Conservation (phyloP, 768 basidiomycete genomes). For the Macrolepiota fuliginosa region DNA sequence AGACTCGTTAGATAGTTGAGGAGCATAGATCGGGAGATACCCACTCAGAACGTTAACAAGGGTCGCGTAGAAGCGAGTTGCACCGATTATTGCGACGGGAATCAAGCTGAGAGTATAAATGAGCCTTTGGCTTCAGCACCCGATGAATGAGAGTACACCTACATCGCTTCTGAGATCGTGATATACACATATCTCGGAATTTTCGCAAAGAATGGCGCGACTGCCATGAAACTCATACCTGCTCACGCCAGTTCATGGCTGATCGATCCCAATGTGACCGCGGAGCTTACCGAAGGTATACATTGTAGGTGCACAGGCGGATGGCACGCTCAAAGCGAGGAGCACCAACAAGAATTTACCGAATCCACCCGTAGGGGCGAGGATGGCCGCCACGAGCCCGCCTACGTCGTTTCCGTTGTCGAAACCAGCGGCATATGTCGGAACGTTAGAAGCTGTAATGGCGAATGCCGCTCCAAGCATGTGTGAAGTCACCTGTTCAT, state of each 20-base stretch:
- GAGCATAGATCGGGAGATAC: too few species aligned
- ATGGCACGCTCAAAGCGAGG: slow-evolving; percentile 71
- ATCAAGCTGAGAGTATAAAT: slow-evolving; percentile 42
- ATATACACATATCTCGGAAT: slow-evolving; percentile 72
- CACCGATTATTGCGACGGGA: slow-evolving; percentile 70
- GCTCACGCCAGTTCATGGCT: slow-evolving; percentile 1
- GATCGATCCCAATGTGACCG: too few species aligned
- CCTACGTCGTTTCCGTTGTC: slow-evolving; percentile 52
- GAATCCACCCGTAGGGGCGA: slow-evolving; percentile 59
- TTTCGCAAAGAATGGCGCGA: slow-evolving; percentile 48
- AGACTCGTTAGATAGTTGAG: background rate
- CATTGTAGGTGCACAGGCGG: slow-evolving; percentile 73
- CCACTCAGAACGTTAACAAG: slow-evolving; percentile 65
- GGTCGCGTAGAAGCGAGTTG: slow-evolving; percentile 59
- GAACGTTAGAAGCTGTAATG: slow-evolving; percentile 50
- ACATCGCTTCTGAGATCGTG: slow-evolving; percentile 66
- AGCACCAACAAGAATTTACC: slow-evolving; percentile 72
- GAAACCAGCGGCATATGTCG: slow-evolving; percentile 56
- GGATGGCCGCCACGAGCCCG: slow-evolving; percentile 60
- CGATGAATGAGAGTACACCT: slow-evolving; percentile 22
- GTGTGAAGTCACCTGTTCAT: slow-evolving; percentile 38
- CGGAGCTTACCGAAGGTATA: slow-evolving; percentile 58
- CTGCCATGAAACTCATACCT: slow-evolving; percentile 64
- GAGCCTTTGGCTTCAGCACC: background rate
- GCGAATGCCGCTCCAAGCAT: slow-evolving; percentile 71